Evolutionary conservation across 176 grass and related monocot species (phyloP), one percentile per base, ranked within the genome.

Genomic region (Cymbopogon citratus): DNA sequence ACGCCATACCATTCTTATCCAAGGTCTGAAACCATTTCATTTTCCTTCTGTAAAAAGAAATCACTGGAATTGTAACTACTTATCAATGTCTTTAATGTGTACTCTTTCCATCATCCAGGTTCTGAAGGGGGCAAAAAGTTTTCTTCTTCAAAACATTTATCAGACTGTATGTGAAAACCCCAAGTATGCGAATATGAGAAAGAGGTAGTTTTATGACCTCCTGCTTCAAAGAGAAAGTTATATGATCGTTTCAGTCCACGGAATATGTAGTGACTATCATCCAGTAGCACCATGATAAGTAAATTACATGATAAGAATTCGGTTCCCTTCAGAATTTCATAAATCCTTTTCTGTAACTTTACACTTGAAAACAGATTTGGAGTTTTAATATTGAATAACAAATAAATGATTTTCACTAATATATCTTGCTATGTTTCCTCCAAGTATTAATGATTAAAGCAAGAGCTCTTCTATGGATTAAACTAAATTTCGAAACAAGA

Each of bases 111-210:
- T 52, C 65, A 82, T 76, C 36, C 82, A 98, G 95, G 92, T 94
- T 82, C 79, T 98, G 56, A 98, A 89, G 87, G 92, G 91, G 73
- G 84, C 92, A 84, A 98, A n/a, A 82, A 92, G 92, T 88, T 87
- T 89, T 82, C 92, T 98, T 79, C 95, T 98, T 83, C 69, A 41
- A 67, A 98, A 98, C 76, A 91, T 98, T 79, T 94, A 91, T 84
- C 89, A 80, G 44, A 98, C 90, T 80, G 81, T 98, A 82, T 94
- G 95, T 81, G 92, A 94, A 91, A 98, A 94, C 39, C 63, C 85
- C 68, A 98, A 91, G 48, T 98, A 98, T 78, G 85, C 64, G 75
- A 86, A 71, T 64, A 98, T 94, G 90, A 89, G 79, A 94, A 92
- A 93, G 74, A 94, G 92, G 95, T 94, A 26, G 10, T n/a, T n/a